These are phyloP conservation scores for Rubroboletus pulcherrimus DNA, from an alignment of 768 basidiomycete species.

Conservation along the genomic window DNA sequence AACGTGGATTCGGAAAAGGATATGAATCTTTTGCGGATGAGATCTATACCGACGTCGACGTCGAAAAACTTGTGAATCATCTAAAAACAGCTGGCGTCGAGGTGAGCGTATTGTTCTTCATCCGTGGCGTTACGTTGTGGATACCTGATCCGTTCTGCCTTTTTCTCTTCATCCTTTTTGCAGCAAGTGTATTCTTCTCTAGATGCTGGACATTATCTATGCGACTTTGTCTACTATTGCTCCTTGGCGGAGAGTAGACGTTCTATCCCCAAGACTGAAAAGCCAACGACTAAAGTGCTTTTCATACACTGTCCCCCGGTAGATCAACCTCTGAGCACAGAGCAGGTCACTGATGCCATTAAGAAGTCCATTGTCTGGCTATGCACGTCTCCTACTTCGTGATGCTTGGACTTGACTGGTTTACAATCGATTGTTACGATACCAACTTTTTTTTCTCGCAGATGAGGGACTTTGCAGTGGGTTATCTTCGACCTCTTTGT, in stretches of 20 bases:
- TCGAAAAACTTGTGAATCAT: conserved; percentile 34
- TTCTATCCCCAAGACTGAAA: conserved; percentile 27
- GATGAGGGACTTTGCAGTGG: conserved; percentile 25
- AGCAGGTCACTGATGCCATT: conserved; percentile 66
- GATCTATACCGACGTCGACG: conserved; percentile 35
- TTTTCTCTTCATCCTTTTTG: not conserved
- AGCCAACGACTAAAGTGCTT: conserved; percentile 43
- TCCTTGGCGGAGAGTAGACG: conserved; percentile 68
- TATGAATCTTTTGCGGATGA: conserved; percentile 36
- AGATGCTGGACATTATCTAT: conserved; percentile 74
- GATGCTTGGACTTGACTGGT: conserved; percentile 2
- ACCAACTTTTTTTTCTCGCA: conserved; percentile 13
- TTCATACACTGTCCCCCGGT: conserved; percentile 73
- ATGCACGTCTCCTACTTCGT: conserved; percentile 27
- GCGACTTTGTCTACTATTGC: conserved; percentile 76
- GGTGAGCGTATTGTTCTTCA: conserved; percentile 21
- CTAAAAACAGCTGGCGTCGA: conserved; percentile 31
- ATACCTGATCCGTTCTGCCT: conserved; percentile 2
- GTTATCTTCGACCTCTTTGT: not conserved
- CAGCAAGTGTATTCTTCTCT: conserved; percentile 69
- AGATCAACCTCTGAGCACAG: conserved; percentile 57
- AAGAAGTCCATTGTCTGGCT: conserved; percentile 61
- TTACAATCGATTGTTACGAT: conserved; percentile 6
- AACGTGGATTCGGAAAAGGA: conserved; percentile 35
- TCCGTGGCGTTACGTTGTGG: not conserved